Percentiles rank a stretch among this genome's conserved stretches.
Evolutionary conservation across 2,329 filamentous ascomycete genomes (phyloP).

Genomic region (Trichoderma endophyticum): DNA sequence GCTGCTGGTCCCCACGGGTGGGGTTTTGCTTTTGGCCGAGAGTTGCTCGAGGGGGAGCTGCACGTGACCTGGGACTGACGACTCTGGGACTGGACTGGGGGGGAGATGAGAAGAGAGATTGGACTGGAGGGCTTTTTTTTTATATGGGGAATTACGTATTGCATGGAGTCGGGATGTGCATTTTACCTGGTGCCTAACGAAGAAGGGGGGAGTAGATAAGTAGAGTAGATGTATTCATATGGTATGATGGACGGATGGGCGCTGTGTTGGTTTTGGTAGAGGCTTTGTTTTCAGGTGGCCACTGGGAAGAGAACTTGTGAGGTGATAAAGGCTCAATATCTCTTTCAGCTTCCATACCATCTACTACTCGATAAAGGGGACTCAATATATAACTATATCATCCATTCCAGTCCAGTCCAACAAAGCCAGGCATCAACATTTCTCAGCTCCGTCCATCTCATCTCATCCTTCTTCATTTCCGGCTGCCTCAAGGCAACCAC

Average conservation of each 20-base stretch:
- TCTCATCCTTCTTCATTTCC: background rate
- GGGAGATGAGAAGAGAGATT: background rate
- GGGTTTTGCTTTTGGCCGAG: background rate
- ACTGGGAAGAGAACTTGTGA: background rate
- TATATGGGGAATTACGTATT: conserved; percentile 18
- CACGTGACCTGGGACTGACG: conserved; percentile 2
- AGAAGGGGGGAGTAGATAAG: background rate
- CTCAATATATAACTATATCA: background rate
- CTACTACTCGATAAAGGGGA: background rate
- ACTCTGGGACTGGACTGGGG: too few species aligned
- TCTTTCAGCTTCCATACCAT: background rate
- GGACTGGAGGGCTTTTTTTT: background rate
- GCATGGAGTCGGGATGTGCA: background rate
- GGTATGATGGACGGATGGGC: background rate
- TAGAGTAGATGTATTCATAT: background rate
- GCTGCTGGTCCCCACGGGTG: conserved; percentile 1
- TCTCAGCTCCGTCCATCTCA: background rate
- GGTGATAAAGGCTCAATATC: background rate
- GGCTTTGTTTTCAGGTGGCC: background rate
- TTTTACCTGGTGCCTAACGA: conserved; percentile 2
- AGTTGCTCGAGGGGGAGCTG: background rate
- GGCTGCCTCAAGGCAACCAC: conserved; percentile 16
- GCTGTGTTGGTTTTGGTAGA: background rate
- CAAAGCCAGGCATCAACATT: background rate
- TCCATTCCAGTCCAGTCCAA: background rate